Base-by-base conservation (phyloP, 495 filamentous ascomycete species). In the Neurospora sp. region DNA sequence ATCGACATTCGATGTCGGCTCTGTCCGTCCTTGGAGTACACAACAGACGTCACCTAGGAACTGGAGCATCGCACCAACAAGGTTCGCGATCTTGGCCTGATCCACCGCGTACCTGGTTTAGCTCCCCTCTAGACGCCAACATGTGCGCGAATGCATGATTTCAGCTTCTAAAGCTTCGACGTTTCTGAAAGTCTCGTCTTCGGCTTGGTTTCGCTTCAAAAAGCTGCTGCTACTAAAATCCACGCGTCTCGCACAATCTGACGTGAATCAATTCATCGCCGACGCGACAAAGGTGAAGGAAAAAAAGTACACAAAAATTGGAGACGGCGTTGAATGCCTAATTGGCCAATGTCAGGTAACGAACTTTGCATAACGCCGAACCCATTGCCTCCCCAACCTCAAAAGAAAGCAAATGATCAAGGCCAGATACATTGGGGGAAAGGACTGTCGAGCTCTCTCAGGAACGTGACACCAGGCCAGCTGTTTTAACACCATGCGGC, bases 331-430 rank as follows among this genome's bases (percentile, higher is more conserved):
- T 14, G 31, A 71, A 59, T 12, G 65, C 73, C 53, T 70, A 70
- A 77, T 75, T 74, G 73, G 72, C 73, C 76, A 76, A 75, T 78
- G 70, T 74, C 38, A n/a, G 39, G 44, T 20, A 59, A 35, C 27
- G 35, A 27, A 59, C 20, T 27, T 7, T 22, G n/a, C 4, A 22
- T 20, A 53, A 53, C 20, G 45, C 45, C 45, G 45, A 22, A 20
- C 45, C 20, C 31, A 31, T 31, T 45, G 5, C 12, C 27, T 35
- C 14, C 7, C 3, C 53, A 22, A 27, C 53, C 3, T 31, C 27
- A 8, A 61, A 14, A 16, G 12, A 61, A 61, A 18, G 14, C 14
- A 8, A 8, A 61, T 31, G 27, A 8, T 16, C 1, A 16, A 35
- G 27, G 14, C 14, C 14, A 61, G 53, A 8, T 18, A 16, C 3